Conservation (phyloP, 495 filamentous ascomycete species). For the Penicillium coprophilum region DNA sequence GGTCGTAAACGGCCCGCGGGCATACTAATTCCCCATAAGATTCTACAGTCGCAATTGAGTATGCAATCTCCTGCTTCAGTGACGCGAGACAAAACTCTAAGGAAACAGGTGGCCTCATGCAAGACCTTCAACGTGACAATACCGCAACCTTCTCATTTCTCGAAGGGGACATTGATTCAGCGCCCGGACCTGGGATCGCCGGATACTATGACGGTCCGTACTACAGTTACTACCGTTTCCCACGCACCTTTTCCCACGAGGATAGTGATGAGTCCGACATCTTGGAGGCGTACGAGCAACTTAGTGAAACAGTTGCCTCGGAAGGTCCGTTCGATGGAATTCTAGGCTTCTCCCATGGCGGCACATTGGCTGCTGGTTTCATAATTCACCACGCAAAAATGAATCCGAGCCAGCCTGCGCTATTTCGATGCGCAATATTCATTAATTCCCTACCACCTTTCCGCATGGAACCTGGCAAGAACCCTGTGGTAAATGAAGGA, state of each 20-base stretch:
- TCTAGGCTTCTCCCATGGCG: slow-evolving; percentile 42
- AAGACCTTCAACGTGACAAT: slow-evolving; percentile 33
- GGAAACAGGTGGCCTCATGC: slow-evolving; percentile 25
- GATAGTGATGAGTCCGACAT: slow-evolving; percentile 29
- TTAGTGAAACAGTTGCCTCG: slow-evolving; percentile 34
- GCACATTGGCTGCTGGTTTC: slow-evolving; percentile 33
- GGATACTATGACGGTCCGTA: slow-evolving; percentile 38
- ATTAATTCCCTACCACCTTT: slow-evolving; percentile 37
- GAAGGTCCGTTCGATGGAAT: slow-evolving; percentile 42
- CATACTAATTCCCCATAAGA: slow-evolving; percentile 17
- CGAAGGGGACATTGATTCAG: slow-evolving; percentile 36
- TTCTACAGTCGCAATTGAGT: slow-evolving; percentile 33
- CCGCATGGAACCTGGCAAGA: slow-evolving; percentile 26
- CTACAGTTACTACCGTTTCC: slow-evolving; percentile 39
- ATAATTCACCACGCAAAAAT: slow-evolving; percentile 35
- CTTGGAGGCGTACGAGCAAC: slow-evolving; percentile 28
- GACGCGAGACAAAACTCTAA: slow-evolving; percentile 3
- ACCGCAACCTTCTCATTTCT: slow-evolving; percentile 35
- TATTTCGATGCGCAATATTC: slow-evolving; percentile 40
- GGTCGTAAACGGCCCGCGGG: no score
- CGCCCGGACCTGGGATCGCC: slow-evolving; percentile 34
- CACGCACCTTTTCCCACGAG: slow-evolving; percentile 23
- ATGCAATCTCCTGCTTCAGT: slow-evolving; percentile 2
- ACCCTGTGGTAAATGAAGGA: slow-evolving; percentile 25
- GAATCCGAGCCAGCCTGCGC: slow-evolving; percentile 19